A percentile compares a stretch with the other conserved stretches of the same genome.
phyloP scores from a whole-genome alignment of 768 basidiomycete genomes.

The Auriscalpium orientale region DNA sequence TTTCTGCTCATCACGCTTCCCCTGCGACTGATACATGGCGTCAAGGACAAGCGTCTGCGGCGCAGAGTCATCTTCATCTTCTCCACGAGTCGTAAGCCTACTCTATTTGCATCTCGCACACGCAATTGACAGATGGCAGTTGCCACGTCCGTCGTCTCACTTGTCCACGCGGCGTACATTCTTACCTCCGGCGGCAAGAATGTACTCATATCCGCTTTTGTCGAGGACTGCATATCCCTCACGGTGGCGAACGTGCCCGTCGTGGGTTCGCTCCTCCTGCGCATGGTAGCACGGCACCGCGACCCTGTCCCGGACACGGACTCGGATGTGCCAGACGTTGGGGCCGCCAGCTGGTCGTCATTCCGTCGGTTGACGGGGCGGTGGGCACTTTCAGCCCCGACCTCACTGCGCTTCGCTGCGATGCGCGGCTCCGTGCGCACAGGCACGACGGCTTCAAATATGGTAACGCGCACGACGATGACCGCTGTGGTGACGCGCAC shows the following conservation, averaged over 20 bases:
- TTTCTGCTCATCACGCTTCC: constrained; percentile 38
- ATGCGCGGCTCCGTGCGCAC: too few species aligned
- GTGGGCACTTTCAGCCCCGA: too few species aligned
- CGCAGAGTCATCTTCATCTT: constrained; percentile 41
- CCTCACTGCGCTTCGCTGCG: too few species aligned
- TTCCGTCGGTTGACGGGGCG: too few species aligned
- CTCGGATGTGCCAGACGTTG: too few species aligned
- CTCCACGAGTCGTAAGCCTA: constrained; percentile 39
- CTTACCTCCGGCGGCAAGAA: constrained; percentile 20
- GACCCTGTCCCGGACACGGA: too few species aligned
- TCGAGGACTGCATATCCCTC: constrained; percentile 20
- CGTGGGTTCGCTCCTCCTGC: constrained; percentile 10
- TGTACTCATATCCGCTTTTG: constrained; percentile 24
- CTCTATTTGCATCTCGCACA: too few species aligned
- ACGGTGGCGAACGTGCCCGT: constrained; percentile 9
- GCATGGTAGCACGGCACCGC: neutral
- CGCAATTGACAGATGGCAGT: constrained; percentile 1
- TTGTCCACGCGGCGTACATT: constrained; percentile 23
- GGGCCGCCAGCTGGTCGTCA: too few species aligned
- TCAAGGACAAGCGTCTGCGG: constrained; percentile 33
- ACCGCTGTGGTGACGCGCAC: too few species aligned
- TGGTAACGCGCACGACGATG: too few species aligned
- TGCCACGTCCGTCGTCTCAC: constrained; percentile 21
- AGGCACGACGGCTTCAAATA: too few species aligned
- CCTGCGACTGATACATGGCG: constrained; percentile 35